These are phyloP conservation scores for Pichia deserticola DNA, from an alignment of 805 yeast species.

Conservation along the genomic window DNA sequence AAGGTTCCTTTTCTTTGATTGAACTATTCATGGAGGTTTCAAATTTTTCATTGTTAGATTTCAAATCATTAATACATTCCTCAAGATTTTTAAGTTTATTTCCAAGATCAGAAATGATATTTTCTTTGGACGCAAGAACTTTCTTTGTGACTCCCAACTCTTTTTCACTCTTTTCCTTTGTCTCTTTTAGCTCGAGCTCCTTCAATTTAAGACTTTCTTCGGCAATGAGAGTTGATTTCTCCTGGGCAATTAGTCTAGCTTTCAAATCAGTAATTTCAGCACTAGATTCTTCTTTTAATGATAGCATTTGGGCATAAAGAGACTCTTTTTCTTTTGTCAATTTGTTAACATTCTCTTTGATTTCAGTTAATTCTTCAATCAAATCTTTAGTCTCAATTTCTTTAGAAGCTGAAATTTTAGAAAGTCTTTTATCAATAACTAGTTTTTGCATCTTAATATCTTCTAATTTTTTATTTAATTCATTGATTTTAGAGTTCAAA, in stretches of 20 bases:
- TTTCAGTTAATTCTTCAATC: not conserved
- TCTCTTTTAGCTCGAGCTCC: not conserved
- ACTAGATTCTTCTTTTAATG: not conserved
- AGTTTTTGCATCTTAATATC: not conserved
- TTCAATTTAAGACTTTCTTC: not conserved
- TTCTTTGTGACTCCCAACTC: not conserved
- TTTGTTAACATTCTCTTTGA: not conserved
- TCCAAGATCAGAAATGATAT: not conserved
- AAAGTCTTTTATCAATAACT: not conserved
- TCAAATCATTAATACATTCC: too few relatives aligned
- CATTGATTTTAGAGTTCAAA: not conserved
- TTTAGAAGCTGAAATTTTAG: not conserved
- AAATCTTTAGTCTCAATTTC: not conserved
- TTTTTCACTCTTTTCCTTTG: not conserved
- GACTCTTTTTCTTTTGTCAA: not conserved
- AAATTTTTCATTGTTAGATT: too few relatives aligned
- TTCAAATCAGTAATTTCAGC: slow-evolving; percentile 1
- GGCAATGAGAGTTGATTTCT: not conserved
- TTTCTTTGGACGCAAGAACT: not conserved
- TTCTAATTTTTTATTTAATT: not conserved
- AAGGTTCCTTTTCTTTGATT: not conserved
- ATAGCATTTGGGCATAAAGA: not conserved
- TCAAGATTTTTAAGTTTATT: too few relatives aligned
- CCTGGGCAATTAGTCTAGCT: not conserved
- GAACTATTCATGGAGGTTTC: not conserved